These are phyloP conservation scores for Penicillium hordei DNA, from an alignment of 2,329 filamentous ascomycete genomes.

Conservation along the genomic window DNA sequence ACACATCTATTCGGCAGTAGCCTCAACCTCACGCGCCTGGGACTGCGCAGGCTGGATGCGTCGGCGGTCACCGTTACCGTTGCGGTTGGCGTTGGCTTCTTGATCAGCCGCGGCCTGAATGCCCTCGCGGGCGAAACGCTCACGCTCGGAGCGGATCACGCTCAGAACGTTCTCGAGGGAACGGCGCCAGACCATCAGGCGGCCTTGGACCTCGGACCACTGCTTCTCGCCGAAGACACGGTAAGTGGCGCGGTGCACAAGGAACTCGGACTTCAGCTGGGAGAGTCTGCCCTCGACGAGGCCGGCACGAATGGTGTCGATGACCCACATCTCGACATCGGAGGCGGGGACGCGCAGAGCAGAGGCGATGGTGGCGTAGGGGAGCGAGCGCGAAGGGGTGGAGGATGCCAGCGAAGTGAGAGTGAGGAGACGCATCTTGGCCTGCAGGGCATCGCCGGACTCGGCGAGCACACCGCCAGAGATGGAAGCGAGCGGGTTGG, in stretches of 20 bases:
- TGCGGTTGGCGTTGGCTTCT: slow-evolving; percentile 31
- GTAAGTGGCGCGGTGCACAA: slow-evolving; percentile 94
- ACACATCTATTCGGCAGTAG: slow-evolving; percentile 30
- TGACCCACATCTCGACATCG: slow-evolving; percentile 97
- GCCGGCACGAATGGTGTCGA: slow-evolving; percentile 93
- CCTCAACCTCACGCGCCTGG: slow-evolving; percentile 37
- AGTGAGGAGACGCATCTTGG: slow-evolving; percentile 95
- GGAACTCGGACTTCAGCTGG: slow-evolving; percentile 87
- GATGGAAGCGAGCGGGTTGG: slow-evolving; percentile 54
- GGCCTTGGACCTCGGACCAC: slow-evolving; percentile 89
- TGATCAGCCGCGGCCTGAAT: slow-evolving; percentile 57
- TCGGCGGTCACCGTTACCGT: slow-evolving; percentile 34
- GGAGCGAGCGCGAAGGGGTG: slow-evolving; percentile 79
- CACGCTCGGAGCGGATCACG: slow-evolving; percentile 77
- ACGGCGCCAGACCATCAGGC: slow-evolving; percentile 86
- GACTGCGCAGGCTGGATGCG: slow-evolving; percentile 26
- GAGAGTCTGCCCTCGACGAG: slow-evolving; percentile 95
- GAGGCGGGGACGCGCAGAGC: slow-evolving; percentile 77
- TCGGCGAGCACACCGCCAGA: slow-evolving; percentile 82
- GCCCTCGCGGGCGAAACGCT: slow-evolving; percentile 71
- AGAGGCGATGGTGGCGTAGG: slow-evolving; percentile 80
- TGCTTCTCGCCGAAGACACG: slow-evolving; percentile 97
- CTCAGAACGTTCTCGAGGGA: slow-evolving; percentile 75
- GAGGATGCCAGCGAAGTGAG: slow-evolving; percentile 85
- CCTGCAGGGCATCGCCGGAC: slow-evolving; percentile 73